Evolutionary conservation across 192 early-diverging fungal species (phyloP).

Genomic region (Rhizophagus clarus): DNA sequence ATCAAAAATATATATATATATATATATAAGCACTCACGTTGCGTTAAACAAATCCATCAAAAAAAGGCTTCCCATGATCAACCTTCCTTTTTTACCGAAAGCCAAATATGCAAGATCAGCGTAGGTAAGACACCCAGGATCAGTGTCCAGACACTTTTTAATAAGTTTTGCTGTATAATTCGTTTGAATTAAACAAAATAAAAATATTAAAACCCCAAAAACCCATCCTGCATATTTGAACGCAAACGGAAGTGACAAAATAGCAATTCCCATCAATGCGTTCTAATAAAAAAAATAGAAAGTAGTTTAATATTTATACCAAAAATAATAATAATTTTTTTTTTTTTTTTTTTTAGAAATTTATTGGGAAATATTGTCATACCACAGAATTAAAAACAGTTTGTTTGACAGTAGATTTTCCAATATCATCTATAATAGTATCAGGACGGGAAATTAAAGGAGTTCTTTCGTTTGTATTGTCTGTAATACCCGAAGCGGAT

Average conservation of each 20-base stretch:
- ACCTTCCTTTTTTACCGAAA: conserved; percentile 5
- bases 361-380: not conserved
- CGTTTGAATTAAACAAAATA: conserved; percentile 43
- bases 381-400: conserved; percentile 55
- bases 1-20: no score
- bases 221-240: conserved; percentile 63
- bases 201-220: conserved; percentile 52
- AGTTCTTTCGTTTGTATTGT: not conserved
- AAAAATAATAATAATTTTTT: no score
- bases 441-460: not conserved
- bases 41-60: conserved; percentile 19
- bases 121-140: conserved; percentile 36
- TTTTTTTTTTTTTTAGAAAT: no score
- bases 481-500: no score
- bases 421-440: not conserved
- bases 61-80: not conserved
- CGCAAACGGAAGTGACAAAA: conserved; percentile 62
- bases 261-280: conserved; percentile 65
- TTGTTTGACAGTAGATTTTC: conserved; percentile 42
- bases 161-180: conserved; percentile 64
- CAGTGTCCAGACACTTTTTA: conserved; percentile 46
- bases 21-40: not conserved
- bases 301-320: no score
- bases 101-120: conserved; percentile 41
- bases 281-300: conserved; percentile 36